phyloP scores from a whole-genome alignment of 2,329 filamentous ascomycete genomes.

The Trichoderma afroharzianum region DNA sequence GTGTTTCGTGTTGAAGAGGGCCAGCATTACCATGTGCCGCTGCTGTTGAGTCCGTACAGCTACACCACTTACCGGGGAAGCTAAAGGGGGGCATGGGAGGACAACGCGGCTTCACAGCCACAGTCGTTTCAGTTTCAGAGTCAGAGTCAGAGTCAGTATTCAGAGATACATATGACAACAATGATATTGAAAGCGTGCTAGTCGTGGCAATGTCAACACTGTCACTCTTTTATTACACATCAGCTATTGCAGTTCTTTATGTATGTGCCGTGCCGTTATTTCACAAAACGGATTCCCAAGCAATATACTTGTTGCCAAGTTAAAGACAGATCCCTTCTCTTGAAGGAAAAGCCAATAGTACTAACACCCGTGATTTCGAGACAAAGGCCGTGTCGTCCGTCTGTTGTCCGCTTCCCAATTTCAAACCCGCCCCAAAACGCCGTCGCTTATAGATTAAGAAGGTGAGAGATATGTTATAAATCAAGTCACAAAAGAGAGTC shows the following conservation, averaged over 20 bases:
- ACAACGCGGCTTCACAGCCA: not conserved
- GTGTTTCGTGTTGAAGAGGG: slow-evolving; percentile 50
- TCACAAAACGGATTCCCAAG: not conserved
- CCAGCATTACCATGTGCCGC: slow-evolving; percentile 75
- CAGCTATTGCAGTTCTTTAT: not conserved
- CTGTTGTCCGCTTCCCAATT: not conserved
- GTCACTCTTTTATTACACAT: not conserved
- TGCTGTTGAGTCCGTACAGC: slow-evolving; percentile 73
- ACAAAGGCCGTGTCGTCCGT: not conserved
- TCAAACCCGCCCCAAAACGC: slow-evolving; percentile 18
- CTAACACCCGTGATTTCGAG: not conserved
- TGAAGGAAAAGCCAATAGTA: not conserved
- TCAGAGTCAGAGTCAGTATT: not conserved
- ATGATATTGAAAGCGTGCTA: not conserved
- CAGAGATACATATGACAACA: not conserved
- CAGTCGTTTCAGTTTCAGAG: not conserved
- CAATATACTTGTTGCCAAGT: not conserved
- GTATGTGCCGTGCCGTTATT: not conserved
- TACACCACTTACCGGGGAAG: slow-evolving; percentile 81
- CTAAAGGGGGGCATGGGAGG: slow-evolving; percentile 35
- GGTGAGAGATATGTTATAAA: not conserved
- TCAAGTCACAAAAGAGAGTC: slow-evolving; percentile 15
- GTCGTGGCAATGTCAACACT: not conserved
- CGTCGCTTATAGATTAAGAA: slow-evolving; percentile 21
- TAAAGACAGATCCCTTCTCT: not conserved